Base-by-base conservation (phyloP, 306 rosid species). In the Corylus heterophylla region DNA sequence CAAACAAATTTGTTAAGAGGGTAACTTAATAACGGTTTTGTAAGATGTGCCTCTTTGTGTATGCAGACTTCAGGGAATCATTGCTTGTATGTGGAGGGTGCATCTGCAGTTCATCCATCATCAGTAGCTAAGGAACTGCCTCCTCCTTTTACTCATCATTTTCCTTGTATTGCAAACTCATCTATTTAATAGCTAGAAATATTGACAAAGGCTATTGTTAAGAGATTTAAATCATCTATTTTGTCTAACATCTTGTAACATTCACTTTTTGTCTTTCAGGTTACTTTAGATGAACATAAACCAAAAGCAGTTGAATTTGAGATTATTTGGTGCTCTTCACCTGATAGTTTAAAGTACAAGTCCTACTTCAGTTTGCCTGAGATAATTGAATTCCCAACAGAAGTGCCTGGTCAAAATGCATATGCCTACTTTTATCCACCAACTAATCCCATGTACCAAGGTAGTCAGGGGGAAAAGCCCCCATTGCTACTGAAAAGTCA, bases 341-440 rank as follows among this genome's bases (percentile, higher is more conserved):
- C 97, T 0, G 99, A 95, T 83, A 84, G 88, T 88, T 82, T 83
- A 42, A 90, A 90, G 62, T 92, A 81, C 81, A 77, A 85, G 83
- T 79, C 91, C 3, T 95, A 90, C 85, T 81, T 87, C 82, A 95
- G 97, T 81, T 66, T 87, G 78, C 98, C 98, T 5, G 97, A 92
- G 83, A 77, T 95, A 18, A 88, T 92, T 74, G 98, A 92, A 83
- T 95, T 95, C 85, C 98, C 97, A 82, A 92, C 98, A 54, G 96
- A 87, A 85, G 92, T 95, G 82, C 89, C 92, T 25, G 98, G 98
- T 68, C 96, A 93, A 87, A 87, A 80, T 78, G 98, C 99, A 79
- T 95, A 86, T 78, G 99, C 98, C 31, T 95, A 86, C 90, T 91
- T 90, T 86, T 95, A 95, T 69, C 96, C 92, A 7, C 98, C 99